These are phyloP conservation scores for Poa pratensis DNA, from an alignment of 176 grass and related monocot species.

Conservation along the genomic window DNA sequence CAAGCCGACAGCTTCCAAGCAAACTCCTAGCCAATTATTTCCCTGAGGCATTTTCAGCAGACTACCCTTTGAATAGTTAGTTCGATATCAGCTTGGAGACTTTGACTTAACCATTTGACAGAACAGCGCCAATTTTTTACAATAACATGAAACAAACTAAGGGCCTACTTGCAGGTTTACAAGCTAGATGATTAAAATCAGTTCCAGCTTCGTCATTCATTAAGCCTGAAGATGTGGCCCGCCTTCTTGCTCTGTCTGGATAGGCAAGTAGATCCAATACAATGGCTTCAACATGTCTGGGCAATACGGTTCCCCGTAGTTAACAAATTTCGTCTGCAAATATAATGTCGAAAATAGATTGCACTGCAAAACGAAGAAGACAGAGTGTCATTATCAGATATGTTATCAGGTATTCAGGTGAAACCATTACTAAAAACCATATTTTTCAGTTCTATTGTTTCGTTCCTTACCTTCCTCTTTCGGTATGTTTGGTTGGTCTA, in stretches of 20 bases:
- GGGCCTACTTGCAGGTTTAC: neutral
- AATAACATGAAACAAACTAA: neutral
- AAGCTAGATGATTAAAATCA: neutral
- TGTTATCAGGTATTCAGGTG: neutral
- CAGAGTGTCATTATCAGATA: conserved; percentile 23
- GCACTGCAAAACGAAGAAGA: conserved; percentile 60
- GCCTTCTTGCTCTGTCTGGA: neutral
- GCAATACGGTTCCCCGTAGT: neutral
- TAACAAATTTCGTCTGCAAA: conserved; percentile 84
- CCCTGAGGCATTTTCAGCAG: neutral
- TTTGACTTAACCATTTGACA: neutral
- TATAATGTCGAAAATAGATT: conserved; percentile 78
- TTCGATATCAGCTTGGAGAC: neutral
- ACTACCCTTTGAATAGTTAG: neutral
- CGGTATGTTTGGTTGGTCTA: conserved; percentile 85
- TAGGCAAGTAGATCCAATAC: conserved; percentile 15
- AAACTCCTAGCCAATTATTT: neutral
- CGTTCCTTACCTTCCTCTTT: conserved; percentile 73
- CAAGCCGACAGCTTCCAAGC: neutral
- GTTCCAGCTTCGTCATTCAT: conserved; percentile 1
- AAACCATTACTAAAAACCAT: neutral
- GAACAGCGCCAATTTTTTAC: neutral
- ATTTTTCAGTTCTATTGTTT: conserved; percentile 15
- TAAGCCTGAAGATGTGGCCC: neutral
- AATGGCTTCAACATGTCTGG: neutral